phyloP scores from a whole-genome alignment of 768 basidiomycete genomes.

The Collybiopsis confluens region DNA sequence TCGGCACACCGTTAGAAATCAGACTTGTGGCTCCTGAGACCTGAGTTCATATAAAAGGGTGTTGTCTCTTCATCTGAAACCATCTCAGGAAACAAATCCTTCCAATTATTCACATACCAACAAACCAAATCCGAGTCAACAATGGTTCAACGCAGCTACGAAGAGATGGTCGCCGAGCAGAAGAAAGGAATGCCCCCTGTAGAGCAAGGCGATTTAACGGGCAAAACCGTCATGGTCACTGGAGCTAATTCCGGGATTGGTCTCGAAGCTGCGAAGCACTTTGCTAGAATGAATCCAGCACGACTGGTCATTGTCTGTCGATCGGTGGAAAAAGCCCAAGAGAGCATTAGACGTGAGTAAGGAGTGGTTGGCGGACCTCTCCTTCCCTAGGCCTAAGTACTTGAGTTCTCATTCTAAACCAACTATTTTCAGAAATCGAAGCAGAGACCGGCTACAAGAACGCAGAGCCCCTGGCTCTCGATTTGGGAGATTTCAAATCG shows the following conservation, averaged over 20 bases:
- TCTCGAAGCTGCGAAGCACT: slow-evolving; percentile 41
- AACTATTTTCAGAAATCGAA: slow-evolving; percentile 18
- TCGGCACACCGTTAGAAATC: too few relatives aligned
- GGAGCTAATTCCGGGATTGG: slow-evolving; percentile 52
- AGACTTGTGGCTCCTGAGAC: too few relatives aligned
- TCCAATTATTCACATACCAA: too few relatives aligned
- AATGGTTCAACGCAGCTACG: slow-evolving; percentile 1
- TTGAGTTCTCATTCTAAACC: background rate
- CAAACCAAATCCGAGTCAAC: too few relatives aligned
- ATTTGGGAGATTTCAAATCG: slow-evolving; percentile 36
- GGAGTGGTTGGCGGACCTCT: too few relatives aligned
- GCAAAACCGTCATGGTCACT: slow-evolving; percentile 46
- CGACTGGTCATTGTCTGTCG: slow-evolving; percentile 37
- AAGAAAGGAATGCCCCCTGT: slow-evolving; percentile 21
- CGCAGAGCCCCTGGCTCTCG: slow-evolving; percentile 36
- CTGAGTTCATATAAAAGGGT: too few relatives aligned
- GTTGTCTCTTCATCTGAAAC: too few relatives aligned
- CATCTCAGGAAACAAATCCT: too few relatives aligned
- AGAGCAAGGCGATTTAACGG: slow-evolving; percentile 30
- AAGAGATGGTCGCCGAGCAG: slow-evolving; percentile 3
- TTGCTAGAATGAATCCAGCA: slow-evolving; percentile 39
- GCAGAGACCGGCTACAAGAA: slow-evolving; percentile 28
- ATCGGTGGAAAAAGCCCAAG: slow-evolving; percentile 28
- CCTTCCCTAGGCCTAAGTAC: background rate
- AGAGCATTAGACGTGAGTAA: slow-evolving; percentile 29